Evolutionary conservation across 441 rosid species (phyloP), one percentile per base, ranked within the genome.

Genomic region (Raphanus hybrid): DNA sequence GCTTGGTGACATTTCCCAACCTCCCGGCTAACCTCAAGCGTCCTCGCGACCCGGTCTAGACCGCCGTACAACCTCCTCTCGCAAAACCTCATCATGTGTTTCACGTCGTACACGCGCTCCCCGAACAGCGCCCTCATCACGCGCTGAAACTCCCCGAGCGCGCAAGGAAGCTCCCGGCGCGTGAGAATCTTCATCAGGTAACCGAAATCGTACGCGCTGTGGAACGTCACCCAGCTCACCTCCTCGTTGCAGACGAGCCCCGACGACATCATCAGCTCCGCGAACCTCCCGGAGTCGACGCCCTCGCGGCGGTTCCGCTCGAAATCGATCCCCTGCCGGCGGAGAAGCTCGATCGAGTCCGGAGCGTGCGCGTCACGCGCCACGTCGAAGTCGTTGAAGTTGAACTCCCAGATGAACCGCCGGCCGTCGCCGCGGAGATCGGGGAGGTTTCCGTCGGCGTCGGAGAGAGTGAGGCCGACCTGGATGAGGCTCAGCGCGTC

Each of bases 121-220:
- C 52, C 52, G 52, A 45, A 45, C 52, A 45, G 12, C 52, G 52
- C 52, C 12, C 52, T 45, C 52, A 45, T 45, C 52, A 45, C 52
- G 52, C 52, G 52, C 6, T 45, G 52, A 45, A 45, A 45, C 15
- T 45, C 52, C n/a, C 15, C 52, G 2, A 45, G n/a, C 6, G 52
- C 52, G 14, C 6, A 4, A 45, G 52, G 52, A 45, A 45, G 52
- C 5, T 45, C 14, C 52, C 52, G 52, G 15, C 52, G 52, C 52
- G 52, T 45, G 52, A 45, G 52, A 4, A 45, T 45, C 52, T 45
- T 45, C 52, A 45, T 45, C 6, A 93, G 35, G 78, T 93, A 93
- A 52, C 97, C 98, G 32, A 91, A 93, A 70, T 93, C 98, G 54
- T 91, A 91, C 34, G 98, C 96, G 92, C 96, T 90, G 84, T 93